Percentiles rank a stretch among this genome's conserved stretches.
Evolutionary conservation across 2,329 filamentous ascomycete species (phyloP).

Genomic region (Colletotrichum liaoningense): DNA sequence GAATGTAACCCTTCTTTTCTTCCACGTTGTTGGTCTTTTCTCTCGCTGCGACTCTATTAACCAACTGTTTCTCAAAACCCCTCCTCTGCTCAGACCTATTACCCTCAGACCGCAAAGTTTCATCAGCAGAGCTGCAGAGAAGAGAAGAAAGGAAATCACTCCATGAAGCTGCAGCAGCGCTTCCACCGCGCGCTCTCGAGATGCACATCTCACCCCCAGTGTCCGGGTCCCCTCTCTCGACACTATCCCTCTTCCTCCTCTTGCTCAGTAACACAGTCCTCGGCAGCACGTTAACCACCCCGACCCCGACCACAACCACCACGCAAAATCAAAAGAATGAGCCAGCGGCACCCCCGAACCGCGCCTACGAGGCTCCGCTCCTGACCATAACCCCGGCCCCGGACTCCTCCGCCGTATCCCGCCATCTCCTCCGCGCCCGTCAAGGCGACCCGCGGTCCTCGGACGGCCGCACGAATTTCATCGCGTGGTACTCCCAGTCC

Average conservation of each 20-base stretch:
- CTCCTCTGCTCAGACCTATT: neutral
- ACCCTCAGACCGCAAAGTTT: neutral
- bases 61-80: neutral
- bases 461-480: constrained; percentile 16
- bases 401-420: neutral
- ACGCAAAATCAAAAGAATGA: too few relatives aligned
- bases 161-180: constrained; percentile 1
- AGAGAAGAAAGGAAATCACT: neutral
- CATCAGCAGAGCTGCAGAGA: neutral
- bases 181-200: neutral
- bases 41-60: neutral
- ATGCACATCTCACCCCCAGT: neutral
- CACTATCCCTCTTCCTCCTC: neutral
- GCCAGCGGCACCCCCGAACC: too few relatives aligned
- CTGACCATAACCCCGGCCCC: neutral
- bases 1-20: neutral
- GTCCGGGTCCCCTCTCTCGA: too few relatives aligned
- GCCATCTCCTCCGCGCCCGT: neutral
- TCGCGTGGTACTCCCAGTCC: constrained; percentile 21
- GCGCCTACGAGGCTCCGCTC: neutral
- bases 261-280: neutral
- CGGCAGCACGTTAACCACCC: too few relatives aligned
- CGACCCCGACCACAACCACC: neutral
- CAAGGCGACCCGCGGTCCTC: neutral
- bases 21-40: neutral